Evolutionary conservation across 257 asterid genomes (phyloP), one percentile per base, ranked within the genome.

Genomic region (Fraxinus anomala): DNA sequence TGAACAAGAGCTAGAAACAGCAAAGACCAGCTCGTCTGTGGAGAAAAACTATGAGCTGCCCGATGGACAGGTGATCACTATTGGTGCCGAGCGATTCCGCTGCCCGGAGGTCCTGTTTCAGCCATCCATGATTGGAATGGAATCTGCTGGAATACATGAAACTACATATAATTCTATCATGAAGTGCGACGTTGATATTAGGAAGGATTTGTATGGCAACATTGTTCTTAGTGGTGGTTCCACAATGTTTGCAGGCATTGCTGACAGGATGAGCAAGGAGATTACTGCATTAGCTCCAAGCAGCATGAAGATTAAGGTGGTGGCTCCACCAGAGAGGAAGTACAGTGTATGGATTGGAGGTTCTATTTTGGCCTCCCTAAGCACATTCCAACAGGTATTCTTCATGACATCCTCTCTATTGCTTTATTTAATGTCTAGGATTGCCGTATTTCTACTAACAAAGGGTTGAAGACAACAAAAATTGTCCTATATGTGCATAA

Each of bases 361-460:
- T 26, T 87, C 90, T 19, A 87, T 87, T 67, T 80, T 87, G 87
- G 90, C 90, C 44, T 87, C 90, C 39, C 90, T 87, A 70, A 87
- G 90, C 90, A 87, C 90, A 10, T 87, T 87, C 91, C 91, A 87
- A 85, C 91, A 87, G 91, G 91, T 87, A 83, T 34, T 8, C 6
- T 26, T 54, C 4, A 33, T 19, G n/a, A 54, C 11, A 6, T 2
- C 23, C 65, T 54, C 65, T 54, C 26, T 44, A 44, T 44, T 19
- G 65, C 26, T 54, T 54, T 51, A 17, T 51, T 19, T 54, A 54
- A 16, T 16, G 24, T 54, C 65, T 19, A 54, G 65, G 63, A 16
- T 17, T 54, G 65, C 24, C 6, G 26, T 19, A 5, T 19, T 54
- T 54, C 11, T 54, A 21, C 65, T 19, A 54, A 54, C 26, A n/a